A percentile compares a stretch with the other conserved stretches of the same genome.
Evolutionary conservation across 83 land plant species (phyloP).

Genomic region (Thuja plicata): DNA sequence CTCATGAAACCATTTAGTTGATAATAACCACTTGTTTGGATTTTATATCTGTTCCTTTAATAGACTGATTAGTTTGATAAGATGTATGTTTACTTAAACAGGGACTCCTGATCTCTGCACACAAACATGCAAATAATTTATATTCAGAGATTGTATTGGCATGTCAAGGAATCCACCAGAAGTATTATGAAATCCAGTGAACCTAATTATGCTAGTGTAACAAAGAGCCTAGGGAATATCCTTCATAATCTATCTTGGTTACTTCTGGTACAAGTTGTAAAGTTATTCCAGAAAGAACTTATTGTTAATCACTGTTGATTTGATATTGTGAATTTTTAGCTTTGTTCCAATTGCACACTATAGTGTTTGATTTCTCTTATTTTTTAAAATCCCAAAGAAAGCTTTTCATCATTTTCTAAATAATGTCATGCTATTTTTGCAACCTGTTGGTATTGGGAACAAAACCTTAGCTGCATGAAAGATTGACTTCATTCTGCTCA

Average conservation of each 20-base stretch:
- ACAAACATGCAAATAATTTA: neutral
- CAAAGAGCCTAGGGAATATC: neutral
- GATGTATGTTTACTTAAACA: neutral
- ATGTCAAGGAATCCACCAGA: too few species aligned
- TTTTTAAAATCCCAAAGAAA: too few species aligned
- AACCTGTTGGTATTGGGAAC: too few species aligned
- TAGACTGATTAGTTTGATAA: neutral
- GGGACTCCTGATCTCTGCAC: neutral
- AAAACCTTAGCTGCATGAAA: too few species aligned
- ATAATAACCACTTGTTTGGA: neutral
- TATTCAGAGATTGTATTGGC: neutral
- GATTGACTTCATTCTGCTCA: too few species aligned
- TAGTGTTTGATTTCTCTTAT: too few species aligned
- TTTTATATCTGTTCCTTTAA: neutral
- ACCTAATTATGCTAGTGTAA: neutral
- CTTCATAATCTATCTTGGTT: neutral
- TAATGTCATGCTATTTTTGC: too few species aligned
- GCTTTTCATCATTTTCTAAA: too few species aligned
- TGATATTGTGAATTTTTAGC: too few species aligned
- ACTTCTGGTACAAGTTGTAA: neutral
- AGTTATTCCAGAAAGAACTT: neutral
- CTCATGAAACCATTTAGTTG: neutral
- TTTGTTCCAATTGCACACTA: too few species aligned
- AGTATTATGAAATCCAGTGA: neutral
- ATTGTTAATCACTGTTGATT: too few species aligned